Conservation (phyloP, 192 early-diverging fungal species). For the Coemansia sp. region DNA sequence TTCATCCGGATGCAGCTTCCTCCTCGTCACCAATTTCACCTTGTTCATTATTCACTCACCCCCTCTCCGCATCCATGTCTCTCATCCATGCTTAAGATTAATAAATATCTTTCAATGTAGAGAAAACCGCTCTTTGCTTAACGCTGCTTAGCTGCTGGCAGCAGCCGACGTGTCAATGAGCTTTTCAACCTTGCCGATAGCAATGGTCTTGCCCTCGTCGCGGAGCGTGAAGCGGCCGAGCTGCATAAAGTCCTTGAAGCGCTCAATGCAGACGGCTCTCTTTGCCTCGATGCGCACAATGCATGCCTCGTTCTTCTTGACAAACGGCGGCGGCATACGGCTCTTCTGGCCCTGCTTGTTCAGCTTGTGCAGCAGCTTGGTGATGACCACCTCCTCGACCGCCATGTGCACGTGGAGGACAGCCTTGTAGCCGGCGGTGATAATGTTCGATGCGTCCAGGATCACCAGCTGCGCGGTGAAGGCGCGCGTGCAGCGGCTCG, state of each 20-base stretch:
- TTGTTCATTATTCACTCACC: too few species aligned
- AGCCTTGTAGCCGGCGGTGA: constrained; percentile 92
- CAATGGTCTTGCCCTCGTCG: constrained; percentile 86
- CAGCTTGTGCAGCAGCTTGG: constrained; percentile 83
- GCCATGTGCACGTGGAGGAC: constrained; percentile 91
- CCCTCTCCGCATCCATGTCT: too few species aligned
- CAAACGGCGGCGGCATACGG: constrained; percentile 87
- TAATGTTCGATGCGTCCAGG: constrained; percentile 93
- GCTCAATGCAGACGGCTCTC: constrained; percentile 83
- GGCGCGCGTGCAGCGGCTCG: constrained; percentile 73
- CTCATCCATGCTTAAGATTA: too few species aligned
- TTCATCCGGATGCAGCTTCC: too few species aligned
- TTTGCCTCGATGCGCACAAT: constrained; percentile 84
- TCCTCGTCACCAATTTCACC: too few species aligned
- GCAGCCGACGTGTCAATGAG: constrained; percentile 43
- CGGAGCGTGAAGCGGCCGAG: constrained; percentile 98
- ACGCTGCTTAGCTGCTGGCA: constrained; percentile 8
- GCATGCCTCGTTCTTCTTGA: constrained; percentile 89
- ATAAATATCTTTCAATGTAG: not conserved
- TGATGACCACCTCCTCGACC: constrained; percentile 85
- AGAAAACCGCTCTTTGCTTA: not conserved
- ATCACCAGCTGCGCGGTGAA: constrained; percentile 92
- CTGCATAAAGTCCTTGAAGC: constrained; percentile 83
- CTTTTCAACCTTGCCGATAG: constrained; percentile 94
- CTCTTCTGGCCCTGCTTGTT: constrained; percentile 91